Evolutionary conservation across 805 yeast genomes (phyloP), one percentile per base, ranked within the genome.

Genomic region (Spathaspora boniae): DNA sequence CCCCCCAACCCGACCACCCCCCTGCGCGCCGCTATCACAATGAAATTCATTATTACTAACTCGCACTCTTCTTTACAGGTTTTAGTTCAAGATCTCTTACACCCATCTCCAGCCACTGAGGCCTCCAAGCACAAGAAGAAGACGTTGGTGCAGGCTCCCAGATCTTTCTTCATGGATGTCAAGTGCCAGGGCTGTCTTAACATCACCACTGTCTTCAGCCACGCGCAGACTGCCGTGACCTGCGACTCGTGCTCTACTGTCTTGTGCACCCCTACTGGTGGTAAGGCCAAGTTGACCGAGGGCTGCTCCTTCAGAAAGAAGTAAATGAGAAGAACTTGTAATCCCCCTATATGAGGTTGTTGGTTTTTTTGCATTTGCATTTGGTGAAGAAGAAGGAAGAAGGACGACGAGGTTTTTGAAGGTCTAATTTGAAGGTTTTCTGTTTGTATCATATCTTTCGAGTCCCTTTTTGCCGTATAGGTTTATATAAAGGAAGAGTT

Each of bases 271-370:
- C 99, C 99, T 69, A 85, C 97, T 54, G 99, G 99, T 80, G 99
- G 99, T 80, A 93, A 93, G 82, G 97, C 98, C 66, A 88, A 84
- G 76, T 82, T 93, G 70, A 88, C 98, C 58, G 98, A 94, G 78
- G 99, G 99, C 73, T 86, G 95, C 68, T 93, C 98, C 62, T 93
- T 88, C 93, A 88, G 98, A 84, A 86, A 87, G 77, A 93, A 91
- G 87, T 91, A 86, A 83, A 45, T 45, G 28, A 27, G 24, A 28
- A 31, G 6, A 22, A 14, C 11, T 7, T n/a, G n/a, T n/a, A n/a
- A n/a, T n/a, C n/a, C n/a, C n/a, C n/a, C n/a, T n/a, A n/a, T n/a
- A n/a, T n/a, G n/a, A n/a, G n/a, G n/a, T n/a, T n/a, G n/a, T n/a
- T n/a, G n/a, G n/a, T n/a, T n/a, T n/a, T n/a, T n/a, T n/a, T n/a